Evolutionary conservation across 345 rosid species (phyloP), one percentile per base, ranked within the genome.

Genomic region (Microcos paniculata): DNA sequence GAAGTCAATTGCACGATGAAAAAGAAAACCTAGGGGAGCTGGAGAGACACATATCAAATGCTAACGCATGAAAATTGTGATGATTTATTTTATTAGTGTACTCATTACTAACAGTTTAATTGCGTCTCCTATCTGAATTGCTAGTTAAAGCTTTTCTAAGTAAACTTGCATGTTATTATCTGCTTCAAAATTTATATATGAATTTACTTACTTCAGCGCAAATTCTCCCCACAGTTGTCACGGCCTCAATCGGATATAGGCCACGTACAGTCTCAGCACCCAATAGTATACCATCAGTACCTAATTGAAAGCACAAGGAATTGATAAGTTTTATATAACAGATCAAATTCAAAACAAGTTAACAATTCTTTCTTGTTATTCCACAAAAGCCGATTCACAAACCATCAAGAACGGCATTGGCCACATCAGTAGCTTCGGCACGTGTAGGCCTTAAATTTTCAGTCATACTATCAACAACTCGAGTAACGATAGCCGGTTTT

Each of bases 371-470:
- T 57, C 5, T 18, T 51, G 2, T 6, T 35, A 2, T 6, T 35
- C 38, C 38, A 35, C 31, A 26, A 12, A 56, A 24, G 26, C 26
- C 33, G 4, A 11, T 24, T 57, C 16, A 26, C 62, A 24, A 12
- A 3, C 97, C 97, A 71, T 92, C 97, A 38, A 92, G 92, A 45
- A 91, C 94, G 45, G 94, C 97, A 58, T 92, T 92, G 6, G 95
- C 95, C 77, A 92, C 97, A 79, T 92, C 97, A 7, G 97, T 92
- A 55, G 97, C 97, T 81, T 92, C 95, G n/a, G 97, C 97, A 57
- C 95, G 95, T 4, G 97, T 92, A 62, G 97, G 95, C 56, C 97
- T 81, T 14, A 95, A 93, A 72, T 93, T 89, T 84, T 92, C 89
- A 33, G 89, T 92, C 97, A 90, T 92, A 24, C 95, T 90, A 76